These are phyloP conservation scores for Cytidiella melzeri DNA, from an alignment of 768 basidiomycete species.

Conservation along the genomic window DNA sequence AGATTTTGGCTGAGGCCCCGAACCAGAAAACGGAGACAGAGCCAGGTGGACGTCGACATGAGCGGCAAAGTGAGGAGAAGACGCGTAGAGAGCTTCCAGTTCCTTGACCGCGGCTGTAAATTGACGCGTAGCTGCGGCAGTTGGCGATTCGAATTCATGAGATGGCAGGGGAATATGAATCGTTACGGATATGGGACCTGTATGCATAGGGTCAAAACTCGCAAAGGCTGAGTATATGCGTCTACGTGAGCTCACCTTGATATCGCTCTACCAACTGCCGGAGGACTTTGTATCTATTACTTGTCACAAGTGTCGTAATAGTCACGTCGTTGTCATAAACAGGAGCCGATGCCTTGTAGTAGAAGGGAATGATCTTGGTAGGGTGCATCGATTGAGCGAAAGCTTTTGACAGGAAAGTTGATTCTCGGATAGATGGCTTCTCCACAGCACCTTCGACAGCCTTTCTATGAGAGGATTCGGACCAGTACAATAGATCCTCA, in stretches of 20 bases:
- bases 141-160: slow-evolving; percentile 25
- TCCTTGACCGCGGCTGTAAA: slow-evolving; percentile 46
- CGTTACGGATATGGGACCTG: slow-evolving; percentile 82
- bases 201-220: background rate
- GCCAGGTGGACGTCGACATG: slow-evolving; percentile 86
- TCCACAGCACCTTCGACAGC: background rate
- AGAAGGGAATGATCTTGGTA: slow-evolving; percentile 74
- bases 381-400: slow-evolving; percentile 68
- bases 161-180: slow-evolving; percentile 62
- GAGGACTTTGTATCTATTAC: slow-evolving; percentile 70
- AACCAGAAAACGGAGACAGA: slow-evolving; percentile 53
- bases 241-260: slow-evolving; percentile 42
- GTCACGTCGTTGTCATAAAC: slow-evolving; percentile 68
- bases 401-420: slow-evolving; percentile 59
- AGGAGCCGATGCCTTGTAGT: slow-evolving; percentile 57
- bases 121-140: slow-evolving; percentile 13
- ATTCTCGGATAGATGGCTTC: slow-evolving; percentile 35
- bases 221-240: background rate
- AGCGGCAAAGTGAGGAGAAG: slow-evolving; percentile 55
- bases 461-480: background rate
- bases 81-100: slow-evolving; percentile 60
- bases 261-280: slow-evolving; percentile 70
- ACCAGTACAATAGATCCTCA: slow-evolving; percentile 1
- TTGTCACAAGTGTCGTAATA: slow-evolving; percentile 79
- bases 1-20: slow-evolving; percentile 10